phyloP scores from a whole-genome alignment of 306 rosid species.

The Dalbergia cultrata region DNA sequence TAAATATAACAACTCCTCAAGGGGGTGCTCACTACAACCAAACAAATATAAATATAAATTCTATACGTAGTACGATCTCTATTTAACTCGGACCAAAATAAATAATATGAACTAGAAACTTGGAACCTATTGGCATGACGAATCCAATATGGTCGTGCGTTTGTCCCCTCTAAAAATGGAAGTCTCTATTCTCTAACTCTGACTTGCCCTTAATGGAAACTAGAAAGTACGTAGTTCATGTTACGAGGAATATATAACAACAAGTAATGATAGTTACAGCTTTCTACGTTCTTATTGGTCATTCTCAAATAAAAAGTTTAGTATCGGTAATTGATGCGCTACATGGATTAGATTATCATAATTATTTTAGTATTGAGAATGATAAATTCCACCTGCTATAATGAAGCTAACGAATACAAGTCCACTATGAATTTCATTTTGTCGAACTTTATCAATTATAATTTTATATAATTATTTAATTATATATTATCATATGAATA shows the following conservation, averaged over 20 bases:
- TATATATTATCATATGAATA: too few relatives aligned
- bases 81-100: constrained; percentile 4
- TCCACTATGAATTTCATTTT: not conserved
- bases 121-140: not conserved
- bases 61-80: not conserved
- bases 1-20: not conserved
- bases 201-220: constrained; percentile 10
- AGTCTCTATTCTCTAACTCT: not conserved
- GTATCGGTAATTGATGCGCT: not conserved
- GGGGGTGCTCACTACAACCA: not conserved
- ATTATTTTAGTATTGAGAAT: not conserved
- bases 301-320: not conserved
- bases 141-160: not conserved
- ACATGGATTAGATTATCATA: not conserved
- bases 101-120: constrained; percentile 19
- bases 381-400: not conserved
- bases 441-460: too few relatives aligned
- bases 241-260: not conserved
- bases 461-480: too few relatives aligned
- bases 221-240: constrained; percentile 18
- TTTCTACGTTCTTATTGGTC: not conserved
- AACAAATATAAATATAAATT: not conserved
- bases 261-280: constrained; percentile 1
- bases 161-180: not conserved
- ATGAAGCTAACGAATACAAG: not conserved